Evolutionary conservation across 2,329 filamentous ascomycete species (phyloP), one percentile per base, ranked within the genome.

Genomic region (Chalara sp.): DNA sequence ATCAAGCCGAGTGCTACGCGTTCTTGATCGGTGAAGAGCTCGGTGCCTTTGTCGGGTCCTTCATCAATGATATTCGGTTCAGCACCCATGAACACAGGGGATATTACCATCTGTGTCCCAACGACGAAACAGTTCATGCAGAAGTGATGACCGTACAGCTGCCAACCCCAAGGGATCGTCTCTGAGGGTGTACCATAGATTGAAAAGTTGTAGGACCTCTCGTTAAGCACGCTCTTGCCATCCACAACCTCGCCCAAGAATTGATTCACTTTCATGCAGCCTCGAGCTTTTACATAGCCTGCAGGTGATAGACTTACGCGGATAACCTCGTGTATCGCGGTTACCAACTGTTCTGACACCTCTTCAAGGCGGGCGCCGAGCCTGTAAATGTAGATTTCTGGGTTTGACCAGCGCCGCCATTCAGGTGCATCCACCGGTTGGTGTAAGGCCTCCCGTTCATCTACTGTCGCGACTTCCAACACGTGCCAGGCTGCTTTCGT

Each of bases 81-180:
- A 0, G 87, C 87, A 49, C 87, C 87, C 0, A 84, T 88, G 67
- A 91, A 91, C 70, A 82, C 87, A 0, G 87, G 87, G 0, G 79
- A 81, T 1, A 88, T 72, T 48, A 88, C 70, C 32, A 89, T 80
- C 63, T 89, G 84, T 0, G 68, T 64, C 39, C 71, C 71, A 64
- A 82, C 78, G 49, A 89, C 72, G 64, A 89, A 85, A 30, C 85
- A 74, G 60, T 82, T 84, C 2, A 91, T 73, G 56, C 84, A 88
- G 4, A 91, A 73, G 57, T 91, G 87, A 65, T 91, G 87, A 6
- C 87, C 87, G 67, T 89, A 91, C 75, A 56, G 45, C 31, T 44
- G 42, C 37, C 40, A 56, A 5, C 52, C 54, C 54, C 54, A 56
- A 12, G 54, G 48, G 11, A 40, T 40, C 7, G 46, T 47, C 28